Conservation (phyloP, 2,329 filamentous ascomycete species). For the Colletotrichum sp. region DNA sequence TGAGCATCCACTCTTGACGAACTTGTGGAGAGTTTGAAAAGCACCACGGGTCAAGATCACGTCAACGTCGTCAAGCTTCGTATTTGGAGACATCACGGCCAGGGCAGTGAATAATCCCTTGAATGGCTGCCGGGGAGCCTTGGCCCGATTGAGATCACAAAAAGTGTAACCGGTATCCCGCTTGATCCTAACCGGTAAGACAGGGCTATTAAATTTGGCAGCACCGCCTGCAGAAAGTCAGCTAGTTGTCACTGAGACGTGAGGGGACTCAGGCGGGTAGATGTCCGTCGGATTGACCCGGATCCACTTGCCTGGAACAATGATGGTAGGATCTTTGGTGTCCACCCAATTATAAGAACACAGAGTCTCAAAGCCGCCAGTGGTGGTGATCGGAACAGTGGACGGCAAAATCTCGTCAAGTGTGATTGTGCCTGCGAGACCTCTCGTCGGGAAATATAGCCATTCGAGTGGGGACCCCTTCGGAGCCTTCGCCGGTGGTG, state of each 20-base stretch:
- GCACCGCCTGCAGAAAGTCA: not conserved
- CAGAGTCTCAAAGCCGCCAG: not conserved
- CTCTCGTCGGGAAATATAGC: not conserved
- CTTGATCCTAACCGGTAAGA: not conserved
- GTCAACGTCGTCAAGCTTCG: not conserved
- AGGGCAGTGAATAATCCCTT: not conserved
- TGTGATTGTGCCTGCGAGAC: not conserved
- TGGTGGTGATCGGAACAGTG: not conserved
- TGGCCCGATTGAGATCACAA: not conserved
- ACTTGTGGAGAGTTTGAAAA: not conserved
- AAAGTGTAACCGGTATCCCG: not conserved
- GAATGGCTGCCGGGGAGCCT: not conserved
- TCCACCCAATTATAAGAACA: not conserved
- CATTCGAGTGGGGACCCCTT: not conserved
- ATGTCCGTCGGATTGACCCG: not conserved
- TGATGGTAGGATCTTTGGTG: not conserved
- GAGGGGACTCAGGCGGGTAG: not conserved
- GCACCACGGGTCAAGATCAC: not conserved
- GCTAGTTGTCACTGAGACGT: not conserved
- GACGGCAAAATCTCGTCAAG: not conserved
- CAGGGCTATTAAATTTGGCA: not conserved
- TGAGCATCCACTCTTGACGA: not conserved
- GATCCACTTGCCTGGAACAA: not conserved
- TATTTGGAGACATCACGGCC: not conserved
- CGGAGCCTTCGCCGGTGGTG: not conserved